Evolutionary conservation across 352 stramenopile genomes (phyloP).

Genomic region (Vaucheria bursata): DNA sequence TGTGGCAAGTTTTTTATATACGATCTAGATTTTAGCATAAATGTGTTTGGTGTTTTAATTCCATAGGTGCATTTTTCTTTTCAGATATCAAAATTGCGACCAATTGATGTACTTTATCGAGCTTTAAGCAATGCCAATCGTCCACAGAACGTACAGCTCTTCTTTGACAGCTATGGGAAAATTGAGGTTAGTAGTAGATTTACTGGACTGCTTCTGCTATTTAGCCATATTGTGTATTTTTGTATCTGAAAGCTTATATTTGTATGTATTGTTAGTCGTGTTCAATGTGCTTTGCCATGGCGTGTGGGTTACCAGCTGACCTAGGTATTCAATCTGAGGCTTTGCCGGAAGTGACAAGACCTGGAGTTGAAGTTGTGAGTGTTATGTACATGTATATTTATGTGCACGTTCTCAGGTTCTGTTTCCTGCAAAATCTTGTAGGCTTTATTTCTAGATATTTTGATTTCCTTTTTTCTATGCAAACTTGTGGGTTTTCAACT

Average conservation of each 20-base stretch:
- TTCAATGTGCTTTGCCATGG: slow-evolving; percentile 73
- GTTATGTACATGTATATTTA: too few species aligned
- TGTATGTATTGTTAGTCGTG: slow-evolving; percentile 71
- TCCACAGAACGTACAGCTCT: slow-evolving; percentile 5
- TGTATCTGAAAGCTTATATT: slow-evolving; percentile 54
- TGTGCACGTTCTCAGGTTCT: too few species aligned
- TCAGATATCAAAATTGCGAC: slow-evolving; percentile 65
- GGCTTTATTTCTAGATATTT: too few species aligned
- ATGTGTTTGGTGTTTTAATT: too few species aligned
- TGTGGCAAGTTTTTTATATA: too few species aligned
- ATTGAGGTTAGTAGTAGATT: background rate
- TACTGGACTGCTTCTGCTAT: background rate
- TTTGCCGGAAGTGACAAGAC: too few species aligned
- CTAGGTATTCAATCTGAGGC: background rate
- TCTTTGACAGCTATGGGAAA: slow-evolving; percentile 52
- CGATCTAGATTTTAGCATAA: too few species aligned
- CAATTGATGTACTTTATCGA: slow-evolving; percentile 70
- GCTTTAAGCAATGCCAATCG: slow-evolving; percentile 48
- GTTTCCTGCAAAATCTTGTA: too few species aligned
- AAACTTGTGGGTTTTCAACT: too few species aligned
- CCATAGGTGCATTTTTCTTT: too few species aligned
- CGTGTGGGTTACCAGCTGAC: slow-evolving; percentile 69
- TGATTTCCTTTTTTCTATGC: too few species aligned
- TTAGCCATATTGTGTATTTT: background rate
- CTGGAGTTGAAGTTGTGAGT: too few species aligned